Evolutionary conservation across 352 stramenopile genomes (phyloP).

Genomic region (Phytophthora podocarpi): DNA sequence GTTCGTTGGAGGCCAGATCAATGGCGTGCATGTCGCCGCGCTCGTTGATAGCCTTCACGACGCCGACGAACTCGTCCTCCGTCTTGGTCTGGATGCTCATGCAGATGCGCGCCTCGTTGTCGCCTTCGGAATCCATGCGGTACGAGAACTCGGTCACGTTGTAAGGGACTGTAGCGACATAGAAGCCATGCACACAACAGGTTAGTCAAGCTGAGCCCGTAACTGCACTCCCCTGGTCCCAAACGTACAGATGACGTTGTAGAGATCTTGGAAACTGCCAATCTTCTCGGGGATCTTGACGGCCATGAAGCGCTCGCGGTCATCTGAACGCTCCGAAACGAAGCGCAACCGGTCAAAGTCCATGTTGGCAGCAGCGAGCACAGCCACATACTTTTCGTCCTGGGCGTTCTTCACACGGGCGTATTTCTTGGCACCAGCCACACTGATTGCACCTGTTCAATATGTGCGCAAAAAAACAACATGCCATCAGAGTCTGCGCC

Average conservation of each 20-base stretch:
- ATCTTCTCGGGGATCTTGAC: constrained; percentile 96
- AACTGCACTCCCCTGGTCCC: background rate
- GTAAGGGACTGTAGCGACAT: constrained; percentile 51
- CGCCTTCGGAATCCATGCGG: constrained; percentile 81
- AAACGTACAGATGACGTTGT: constrained; percentile 76
- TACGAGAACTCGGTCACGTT: constrained; percentile 98
- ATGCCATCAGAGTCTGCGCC: background rate
- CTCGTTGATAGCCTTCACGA: constrained; percentile 74
- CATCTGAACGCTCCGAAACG: constrained; percentile 88
- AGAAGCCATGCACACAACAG: background rate
- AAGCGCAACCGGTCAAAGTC: constrained; percentile 99
- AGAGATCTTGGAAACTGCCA: constrained; percentile 90
- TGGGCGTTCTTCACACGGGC: constrained; percentile 47
- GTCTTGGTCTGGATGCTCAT: constrained; percentile 95
- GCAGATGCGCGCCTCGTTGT: constrained; percentile 91
- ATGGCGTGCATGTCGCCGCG: constrained; percentile 88
- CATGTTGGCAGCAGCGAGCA: constrained; percentile 99
- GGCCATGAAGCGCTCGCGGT: constrained; percentile 94
- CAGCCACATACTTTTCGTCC: constrained; percentile 92
- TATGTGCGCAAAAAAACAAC: background rate
- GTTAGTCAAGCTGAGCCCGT: background rate
- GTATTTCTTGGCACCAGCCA: constrained; percentile 97
- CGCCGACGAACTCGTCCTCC: constrained; percentile 59
- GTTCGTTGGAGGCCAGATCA: constrained; percentile 96
- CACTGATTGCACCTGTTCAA: constrained; percentile 91